A percentile compares a stretch with the other conserved stretches of the same genome.
Evolutionary conservation across 73 alveolate genomes (phyloP).

Genomic region (Paramecium pentaurelia): DNA sequence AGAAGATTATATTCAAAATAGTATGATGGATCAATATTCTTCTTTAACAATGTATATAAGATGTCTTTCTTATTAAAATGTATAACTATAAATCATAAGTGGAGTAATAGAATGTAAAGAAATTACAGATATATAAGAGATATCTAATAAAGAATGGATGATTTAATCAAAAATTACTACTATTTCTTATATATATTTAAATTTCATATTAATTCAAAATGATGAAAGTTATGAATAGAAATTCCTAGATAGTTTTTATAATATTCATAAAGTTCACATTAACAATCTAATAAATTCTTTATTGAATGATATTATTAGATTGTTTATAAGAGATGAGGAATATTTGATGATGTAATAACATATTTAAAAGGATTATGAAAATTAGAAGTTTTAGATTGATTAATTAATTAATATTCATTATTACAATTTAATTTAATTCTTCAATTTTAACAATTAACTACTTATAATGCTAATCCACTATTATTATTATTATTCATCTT

Average conservation of each 20-base stretch:
- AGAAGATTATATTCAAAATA: neutral
- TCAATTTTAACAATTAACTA: neutral
- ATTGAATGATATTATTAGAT: neutral
- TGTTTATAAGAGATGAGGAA: conserved; percentile 15
- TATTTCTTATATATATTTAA: neutral
- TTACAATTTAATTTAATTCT: neutral
- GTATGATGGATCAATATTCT: neutral
- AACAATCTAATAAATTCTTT: neutral
- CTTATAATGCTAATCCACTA: neutral
- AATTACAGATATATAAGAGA: neutral
- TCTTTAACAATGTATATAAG: neutral
- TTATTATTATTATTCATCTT: neutral
- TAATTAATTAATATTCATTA: neutral
- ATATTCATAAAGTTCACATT: neutral
- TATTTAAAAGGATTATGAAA: neutral
- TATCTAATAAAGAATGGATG: neutral
- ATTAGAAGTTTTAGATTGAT: neutral
- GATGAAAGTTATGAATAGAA: neutral
- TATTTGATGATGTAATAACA: neutral
- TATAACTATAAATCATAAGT: neutral
- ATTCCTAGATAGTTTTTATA: neutral
- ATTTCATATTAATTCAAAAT: neutral
- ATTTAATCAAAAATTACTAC: neutral
- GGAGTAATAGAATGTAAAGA: neutral
- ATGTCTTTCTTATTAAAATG: neutral